These are phyloP conservation scores for Avena sativa DNA, from an alignment of 176 grass and related monocot species.

Conservation along the genomic window DNA sequence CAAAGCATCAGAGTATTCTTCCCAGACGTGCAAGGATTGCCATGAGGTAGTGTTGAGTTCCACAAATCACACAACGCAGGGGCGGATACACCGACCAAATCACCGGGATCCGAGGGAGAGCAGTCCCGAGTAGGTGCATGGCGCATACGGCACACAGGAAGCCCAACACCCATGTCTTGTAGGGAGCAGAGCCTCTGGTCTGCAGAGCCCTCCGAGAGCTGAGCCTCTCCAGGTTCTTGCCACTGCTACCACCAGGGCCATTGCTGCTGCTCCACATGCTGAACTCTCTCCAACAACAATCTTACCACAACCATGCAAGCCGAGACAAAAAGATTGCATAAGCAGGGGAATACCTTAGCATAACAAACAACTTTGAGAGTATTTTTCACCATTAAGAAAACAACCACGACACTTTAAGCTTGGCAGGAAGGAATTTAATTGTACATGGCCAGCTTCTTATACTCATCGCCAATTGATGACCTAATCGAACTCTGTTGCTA, in stretches of 20 bases:
- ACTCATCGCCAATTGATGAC: too few species aligned
- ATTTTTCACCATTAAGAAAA: too few species aligned
- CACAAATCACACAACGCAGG: slow-evolving; percentile 17
- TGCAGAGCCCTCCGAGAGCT: slow-evolving; percentile 64
- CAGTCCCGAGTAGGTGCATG: slow-evolving; percentile 44
- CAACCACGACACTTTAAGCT: too few species aligned
- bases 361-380: too few species aligned
- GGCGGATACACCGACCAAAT: slow-evolving; percentile 26
- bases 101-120: slow-evolving; percentile 17
- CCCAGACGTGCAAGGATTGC: slow-evolving; percentile 26
- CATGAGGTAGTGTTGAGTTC: slow-evolving; percentile 42
- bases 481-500: too few species aligned
- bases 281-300: background rate
- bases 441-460: too few species aligned
- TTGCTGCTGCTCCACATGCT: slow-evolving; percentile 38
- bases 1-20: too few species aligned
- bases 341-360: too few species aligned
- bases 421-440: too few species aligned
- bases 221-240: slow-evolving; percentile 54
- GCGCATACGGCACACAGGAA: slow-evolving; percentile 78
- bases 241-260: background rate
- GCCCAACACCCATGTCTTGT: slow-evolving; percentile 57
- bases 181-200: slow-evolving; percentile 49
- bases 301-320: background rate
- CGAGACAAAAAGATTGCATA: background rate